These are phyloP conservation scores for Neurospora cerealis DNA, from an alignment of 495 filamentous ascomycete genomes.

Conservation along the genomic window DNA sequence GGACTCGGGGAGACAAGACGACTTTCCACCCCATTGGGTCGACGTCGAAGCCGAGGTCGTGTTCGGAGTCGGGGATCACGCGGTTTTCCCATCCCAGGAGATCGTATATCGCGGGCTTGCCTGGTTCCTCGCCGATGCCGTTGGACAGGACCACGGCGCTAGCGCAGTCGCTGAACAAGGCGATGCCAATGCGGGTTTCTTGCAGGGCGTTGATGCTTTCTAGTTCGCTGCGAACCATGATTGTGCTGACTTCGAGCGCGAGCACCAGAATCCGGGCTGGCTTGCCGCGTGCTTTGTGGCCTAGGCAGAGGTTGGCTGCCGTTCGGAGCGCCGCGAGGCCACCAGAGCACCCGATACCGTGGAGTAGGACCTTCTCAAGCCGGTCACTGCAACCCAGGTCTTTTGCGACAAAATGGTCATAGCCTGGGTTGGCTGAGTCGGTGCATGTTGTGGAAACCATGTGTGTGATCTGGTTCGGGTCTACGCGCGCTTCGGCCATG, in stretches of 20 bases:
- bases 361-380: constrained; percentile 50
- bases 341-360: constrained; percentile 56
- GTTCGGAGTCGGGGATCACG: constrained; percentile 44
- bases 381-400: constrained; percentile 36
- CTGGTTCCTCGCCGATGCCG: constrained; percentile 24
- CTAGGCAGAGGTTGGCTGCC: constrained; percentile 51
- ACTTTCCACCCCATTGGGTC: constrained; percentile 54
- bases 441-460: constrained; percentile 58
- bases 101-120: constrained; percentile 34
- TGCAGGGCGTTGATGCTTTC: constrained; percentile 42
- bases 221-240: constrained; percentile 48
- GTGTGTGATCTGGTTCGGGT: constrained; percentile 47
- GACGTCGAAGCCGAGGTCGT: constrained; percentile 50
- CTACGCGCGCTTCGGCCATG: constrained; percentile 42
- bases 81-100: constrained; percentile 50
- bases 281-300: constrained; percentile 38
- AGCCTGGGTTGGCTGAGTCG: constrained; percentile 58
- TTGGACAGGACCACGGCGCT: constrained; percentile 51
- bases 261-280: constrained; percentile 48
- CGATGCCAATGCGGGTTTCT: constrained; percentile 45
- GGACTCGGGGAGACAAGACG: constrained; percentile 46
- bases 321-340: constrained; percentile 53
- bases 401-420: constrained; percentile 52
- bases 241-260: constrained; percentile 51
- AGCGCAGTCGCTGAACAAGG: constrained; percentile 56